Base-by-base conservation (phyloP, 2,329 filamentous ascomycete species). In the Apiospora hydei region DNA sequence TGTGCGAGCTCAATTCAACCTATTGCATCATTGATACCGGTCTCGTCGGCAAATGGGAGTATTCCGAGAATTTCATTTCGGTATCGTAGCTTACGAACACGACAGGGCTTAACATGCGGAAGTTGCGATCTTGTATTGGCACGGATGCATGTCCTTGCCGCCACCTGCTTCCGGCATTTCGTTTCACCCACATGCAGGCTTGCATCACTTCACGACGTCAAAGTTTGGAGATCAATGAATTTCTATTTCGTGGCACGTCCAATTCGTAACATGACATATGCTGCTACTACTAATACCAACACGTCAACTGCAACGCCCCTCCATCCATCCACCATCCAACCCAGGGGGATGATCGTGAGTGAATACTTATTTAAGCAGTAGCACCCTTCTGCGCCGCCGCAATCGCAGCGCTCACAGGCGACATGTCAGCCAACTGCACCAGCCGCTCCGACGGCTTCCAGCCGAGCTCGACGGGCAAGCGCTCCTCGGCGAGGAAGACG, bases 401-500 rank as follows among this genome's bases (percentile, higher is more conserved):
- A 38, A 49, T 69, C 44, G 67, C 67, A 3, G 67, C 67, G 67
- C 47, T 69, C 26, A 69, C 21, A 26, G 67, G 67, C 26, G 44
- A 16, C 24, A 69, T 46, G 38, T 69, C 67, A 44, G 67, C 67
- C 26, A 69, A 38, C 26, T 46, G 44, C 44, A 69, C 67, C 24
- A 47, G 11, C 26, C 67, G 67, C 26, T 44, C 2, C 67, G 67
- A 69, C 24, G 67, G 67, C 44, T n/a, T 30, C 67, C 67, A 69
- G 26, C 67, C 67, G 16, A 69, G 67, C 44, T 49, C 67, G 26
- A 69, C 67, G 43, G 67, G 67, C 67, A 69, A 16, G 67, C 67
- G 67, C 67, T 69, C 67, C 30, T 47, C 44, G 67, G 44, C 34
- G 44, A 69, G 67, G 26, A 30, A 69, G 26, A 47, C 67, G 44